phyloP scores from a whole-genome alignment of 2,329 filamentous ascomycete species.

The Allantophomopsis cytisporea region DNA sequence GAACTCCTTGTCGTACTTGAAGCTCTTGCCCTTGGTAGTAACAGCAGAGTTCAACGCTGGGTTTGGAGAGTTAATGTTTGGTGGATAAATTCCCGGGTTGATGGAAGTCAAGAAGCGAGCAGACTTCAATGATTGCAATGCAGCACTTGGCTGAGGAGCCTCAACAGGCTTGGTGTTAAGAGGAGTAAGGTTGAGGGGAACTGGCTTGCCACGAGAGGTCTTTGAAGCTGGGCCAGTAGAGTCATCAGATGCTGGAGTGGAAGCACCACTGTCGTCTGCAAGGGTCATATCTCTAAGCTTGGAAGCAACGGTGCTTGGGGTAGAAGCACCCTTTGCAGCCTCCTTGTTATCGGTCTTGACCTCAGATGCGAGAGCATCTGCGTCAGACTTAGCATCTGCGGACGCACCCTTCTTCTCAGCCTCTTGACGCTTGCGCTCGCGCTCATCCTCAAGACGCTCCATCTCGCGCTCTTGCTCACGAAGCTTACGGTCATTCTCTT shows the following conservation, averaged over 20 bases:
- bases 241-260: slow-evolving; percentile 27
- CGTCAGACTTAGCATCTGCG: slow-evolving; percentile 7
- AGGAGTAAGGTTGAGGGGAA: slow-evolving; percentile 74
- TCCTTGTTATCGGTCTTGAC: slow-evolving; percentile 11
- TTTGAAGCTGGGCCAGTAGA: slow-evolving; percentile 29
- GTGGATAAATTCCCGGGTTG: slow-evolving; percentile 68
- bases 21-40: slow-evolving; percentile 65
- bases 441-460: slow-evolving; percentile 60
- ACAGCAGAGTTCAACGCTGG: slow-evolving; percentile 76
- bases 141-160: slow-evolving; percentile 83
- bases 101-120: slow-evolving; percentile 77
- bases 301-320: slow-evolving; percentile 17
- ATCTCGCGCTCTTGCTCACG: slow-evolving; percentile 61
- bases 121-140: slow-evolving; percentile 84
- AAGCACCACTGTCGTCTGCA: slow-evolving; percentile 24
- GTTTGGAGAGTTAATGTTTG: slow-evolving; percentile 78
- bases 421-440: slow-evolving; percentile 42
- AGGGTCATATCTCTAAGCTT: slow-evolving; percentile 40
- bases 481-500: slow-evolving; percentile 50
- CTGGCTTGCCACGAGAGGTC: slow-evolving; percentile 61
- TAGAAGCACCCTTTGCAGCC: slow-evolving; percentile 5
- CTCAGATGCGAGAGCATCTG: background rate
- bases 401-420: slow-evolving; percentile 22
- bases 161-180: slow-evolving; percentile 76
- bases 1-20: slow-evolving; percentile 93